Percentiles rank a stretch among this genome's conserved stretches.
Evolutionary conservation across 228 moss, liverwort and hornwort genomes (phyloP).

Genomic region (Sphagnum fallax): DNA sequence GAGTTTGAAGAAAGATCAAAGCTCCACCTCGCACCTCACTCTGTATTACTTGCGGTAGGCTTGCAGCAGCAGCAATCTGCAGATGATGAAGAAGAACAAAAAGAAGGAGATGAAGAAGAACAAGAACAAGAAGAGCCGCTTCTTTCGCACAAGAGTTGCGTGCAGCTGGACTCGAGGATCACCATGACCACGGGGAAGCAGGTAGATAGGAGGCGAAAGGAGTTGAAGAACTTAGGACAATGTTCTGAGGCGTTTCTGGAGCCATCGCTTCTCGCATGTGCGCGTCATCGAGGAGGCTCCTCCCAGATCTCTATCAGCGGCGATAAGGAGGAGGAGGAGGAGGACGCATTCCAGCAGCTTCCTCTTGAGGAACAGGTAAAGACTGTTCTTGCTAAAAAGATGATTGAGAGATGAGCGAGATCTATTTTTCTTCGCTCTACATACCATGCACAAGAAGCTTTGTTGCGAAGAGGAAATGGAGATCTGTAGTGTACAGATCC

Average conservation of each 20-base stretch:
- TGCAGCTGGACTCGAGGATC: too few relatives aligned
- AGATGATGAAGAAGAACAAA: constrained; percentile 4
- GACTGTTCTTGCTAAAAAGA: too few relatives aligned
- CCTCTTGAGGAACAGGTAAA: constrained; percentile 5
- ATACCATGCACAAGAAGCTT: background rate
- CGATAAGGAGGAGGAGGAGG: too few relatives aligned
- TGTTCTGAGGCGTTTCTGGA: constrained; percentile 14
- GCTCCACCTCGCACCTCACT: too few relatives aligned
- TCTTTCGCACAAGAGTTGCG: background rate
- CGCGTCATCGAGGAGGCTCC: background rate
- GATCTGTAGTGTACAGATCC: background rate
- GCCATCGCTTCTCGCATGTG: constrained; percentile 3
- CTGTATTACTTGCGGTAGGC: too few relatives aligned
- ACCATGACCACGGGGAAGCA: background rate
- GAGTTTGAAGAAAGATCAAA: constrained; percentile 15
- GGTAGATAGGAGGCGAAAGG: constrained; percentile 1
- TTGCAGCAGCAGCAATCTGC: constrained; percentile 2
- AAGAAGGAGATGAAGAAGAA: constrained; percentile 8
- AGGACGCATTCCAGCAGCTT: constrained; percentile 1
- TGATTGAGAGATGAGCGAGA: too few relatives aligned
- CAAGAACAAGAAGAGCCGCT: background rate
- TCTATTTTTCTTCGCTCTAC: too few relatives aligned
- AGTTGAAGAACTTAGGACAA: constrained; percentile 11
- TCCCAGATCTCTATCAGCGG: background rate
- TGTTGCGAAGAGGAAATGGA: background rate